These are phyloP conservation scores for Boletus huronensis DNA, from an alignment of 768 basidiomycete species.

Conservation along the genomic window DNA sequence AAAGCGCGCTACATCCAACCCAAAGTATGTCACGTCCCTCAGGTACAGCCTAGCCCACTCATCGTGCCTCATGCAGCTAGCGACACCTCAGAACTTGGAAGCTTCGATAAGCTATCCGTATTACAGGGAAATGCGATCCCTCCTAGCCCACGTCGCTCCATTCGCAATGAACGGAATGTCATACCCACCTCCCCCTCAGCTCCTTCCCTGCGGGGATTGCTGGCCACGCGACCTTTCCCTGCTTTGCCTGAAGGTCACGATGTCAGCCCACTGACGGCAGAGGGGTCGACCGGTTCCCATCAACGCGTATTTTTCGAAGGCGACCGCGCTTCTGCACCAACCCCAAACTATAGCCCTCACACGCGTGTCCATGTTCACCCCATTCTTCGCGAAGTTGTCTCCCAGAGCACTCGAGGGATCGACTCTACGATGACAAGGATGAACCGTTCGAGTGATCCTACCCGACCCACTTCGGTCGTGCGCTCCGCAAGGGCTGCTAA, in stretches of 20 bases:
- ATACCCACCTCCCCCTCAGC: conserved; percentile 43
- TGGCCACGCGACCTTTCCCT: conserved; percentile 19
- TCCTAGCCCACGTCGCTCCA: conserved; percentile 31
- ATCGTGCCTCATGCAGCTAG: conserved; percentile 4
- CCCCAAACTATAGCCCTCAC: conserved; percentile 28
- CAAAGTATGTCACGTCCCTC: conserved; percentile 11
- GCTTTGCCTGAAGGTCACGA: conserved; percentile 13
- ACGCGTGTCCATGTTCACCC: conserved; percentile 34
- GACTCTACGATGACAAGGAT: conserved; percentile 10
- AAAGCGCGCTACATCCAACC: background rate
- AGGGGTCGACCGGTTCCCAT: conserved; percentile 40
- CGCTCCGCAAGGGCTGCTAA: conserved; percentile 3
- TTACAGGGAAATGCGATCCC: conserved; percentile 37
- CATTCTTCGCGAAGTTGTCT: conserved; percentile 17
- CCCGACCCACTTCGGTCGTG: conserved; percentile 4
- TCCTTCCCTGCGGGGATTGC: conserved; percentile 35
- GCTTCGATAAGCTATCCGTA: conserved; percentile 45
- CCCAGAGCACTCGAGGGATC: conserved; percentile 6
- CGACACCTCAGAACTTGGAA: conserved; percentile 32
- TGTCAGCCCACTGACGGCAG: conserved; percentile 29
- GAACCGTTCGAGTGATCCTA: conserved; percentile 6
- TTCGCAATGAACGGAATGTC: conserved; percentile 32
- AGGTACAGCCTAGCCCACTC: background rate
- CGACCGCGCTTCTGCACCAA: conserved; percentile 35
- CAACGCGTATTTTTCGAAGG: conserved; percentile 54